phyloP scores from a whole-genome alignment of 129 eudicot genomes.

The Chrysanthemum makinoi region DNA sequence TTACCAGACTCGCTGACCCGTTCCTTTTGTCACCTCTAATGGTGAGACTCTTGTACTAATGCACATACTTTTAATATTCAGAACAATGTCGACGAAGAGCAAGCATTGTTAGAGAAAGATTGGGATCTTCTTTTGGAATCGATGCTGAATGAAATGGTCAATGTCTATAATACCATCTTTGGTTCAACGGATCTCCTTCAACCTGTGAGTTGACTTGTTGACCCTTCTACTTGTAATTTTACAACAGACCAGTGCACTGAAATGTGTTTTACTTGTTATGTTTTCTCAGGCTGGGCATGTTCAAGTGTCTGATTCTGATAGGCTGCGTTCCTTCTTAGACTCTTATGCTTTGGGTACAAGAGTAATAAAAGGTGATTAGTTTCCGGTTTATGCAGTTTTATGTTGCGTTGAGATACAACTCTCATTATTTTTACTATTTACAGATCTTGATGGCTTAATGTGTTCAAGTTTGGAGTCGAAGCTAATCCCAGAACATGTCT shows the following conservation, averaged over 20 bases:
- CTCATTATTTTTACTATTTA: conserved; percentile 8
- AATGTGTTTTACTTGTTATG: conserved; percentile 16
- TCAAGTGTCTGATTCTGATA: conserved; percentile 53
- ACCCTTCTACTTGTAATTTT: conserved; percentile 4
- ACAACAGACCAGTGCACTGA: neutral
- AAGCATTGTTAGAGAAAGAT: conserved; percentile 44
- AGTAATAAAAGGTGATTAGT: conserved; percentile 45
- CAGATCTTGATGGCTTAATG: conserved; percentile 58
- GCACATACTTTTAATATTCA: conserved; percentile 21
- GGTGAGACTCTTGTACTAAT: neutral
- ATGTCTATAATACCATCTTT: conserved; percentile 53
- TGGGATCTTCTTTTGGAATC: conserved; percentile 60
- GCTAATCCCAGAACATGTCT: conserved; percentile 75
- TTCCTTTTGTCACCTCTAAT: neutral
- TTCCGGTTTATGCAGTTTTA: neutral
- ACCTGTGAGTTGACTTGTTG: conserved; percentile 43
- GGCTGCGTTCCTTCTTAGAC: conserved; percentile 52
- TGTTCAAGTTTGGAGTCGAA: conserved; percentile 66
- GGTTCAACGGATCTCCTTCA: conserved; percentile 72
- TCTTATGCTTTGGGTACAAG: conserved; percentile 68
- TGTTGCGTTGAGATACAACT: conserved; percentile 16
- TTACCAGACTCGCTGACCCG: no score
- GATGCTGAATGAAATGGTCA: conserved; percentile 51
- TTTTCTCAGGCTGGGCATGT: conserved; percentile 60
- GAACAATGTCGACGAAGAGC: conserved; percentile 46